Evolutionary conservation across 306 rosid genomes (phyloP).

Genomic region (Dryas octopetala): DNA sequence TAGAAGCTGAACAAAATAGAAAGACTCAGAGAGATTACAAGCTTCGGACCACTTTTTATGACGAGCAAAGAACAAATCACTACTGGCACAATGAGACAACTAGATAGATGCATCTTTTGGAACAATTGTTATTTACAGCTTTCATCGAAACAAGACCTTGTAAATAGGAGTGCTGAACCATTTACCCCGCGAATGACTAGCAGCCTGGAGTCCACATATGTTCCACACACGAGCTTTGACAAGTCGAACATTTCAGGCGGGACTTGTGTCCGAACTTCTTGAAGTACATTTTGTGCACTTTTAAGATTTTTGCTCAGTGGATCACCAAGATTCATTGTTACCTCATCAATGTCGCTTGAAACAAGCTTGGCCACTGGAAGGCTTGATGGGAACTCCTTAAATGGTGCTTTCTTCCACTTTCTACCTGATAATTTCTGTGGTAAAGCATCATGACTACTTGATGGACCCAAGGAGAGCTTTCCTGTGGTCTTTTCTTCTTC

Average conservation of each 20-base stretch:
- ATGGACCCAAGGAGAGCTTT: slow-evolving; percentile 41
- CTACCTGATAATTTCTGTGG: slow-evolving; percentile 61
- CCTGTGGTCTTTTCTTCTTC: slow-evolving; percentile 56
- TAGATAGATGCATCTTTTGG: not conserved
- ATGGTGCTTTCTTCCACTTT: slow-evolving; percentile 85
- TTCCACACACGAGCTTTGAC: slow-evolving; percentile 90
- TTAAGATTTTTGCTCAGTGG: slow-evolving; percentile 50
- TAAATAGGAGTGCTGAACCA: slow-evolving; percentile 90
- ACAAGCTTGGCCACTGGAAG: slow-evolving; percentile 79
- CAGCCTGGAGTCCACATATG: slow-evolving; percentile 82
- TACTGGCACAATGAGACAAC: not conserved
- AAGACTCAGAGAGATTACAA: too few species aligned
- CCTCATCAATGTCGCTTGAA: slow-evolving; percentile 61
- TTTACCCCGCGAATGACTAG: slow-evolving; percentile 82
- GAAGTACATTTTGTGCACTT: slow-evolving; percentile 54
- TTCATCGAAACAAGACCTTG: slow-evolving; percentile 71
- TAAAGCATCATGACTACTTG: slow-evolving; percentile 43
- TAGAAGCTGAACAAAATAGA: too few species aligned
- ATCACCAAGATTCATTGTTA: slow-evolving; percentile 62
- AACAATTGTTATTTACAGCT: slow-evolving; percentile 20
- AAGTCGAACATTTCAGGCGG: slow-evolving; percentile 93
- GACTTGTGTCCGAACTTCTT: slow-evolving; percentile 70
- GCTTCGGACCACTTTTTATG: too few species aligned
- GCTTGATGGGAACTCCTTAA: slow-evolving; percentile 88
- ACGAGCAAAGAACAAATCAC: too few species aligned